Conservation (phyloP, 1,139 yeast species). For the Lodderomyces beijingensis region DNA sequence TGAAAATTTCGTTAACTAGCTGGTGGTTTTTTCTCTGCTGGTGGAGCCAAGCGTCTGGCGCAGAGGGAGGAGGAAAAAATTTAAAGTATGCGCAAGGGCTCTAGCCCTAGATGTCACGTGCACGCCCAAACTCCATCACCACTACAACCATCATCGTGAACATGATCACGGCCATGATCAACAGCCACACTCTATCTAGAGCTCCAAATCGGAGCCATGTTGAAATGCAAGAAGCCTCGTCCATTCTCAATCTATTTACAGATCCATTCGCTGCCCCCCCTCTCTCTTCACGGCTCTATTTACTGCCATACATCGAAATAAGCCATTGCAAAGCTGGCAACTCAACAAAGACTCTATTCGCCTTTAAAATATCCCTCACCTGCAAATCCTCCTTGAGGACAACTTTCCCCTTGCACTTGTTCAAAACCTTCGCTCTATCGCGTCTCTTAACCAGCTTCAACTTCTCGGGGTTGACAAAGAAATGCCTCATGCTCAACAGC, state of each 20-base stretch:
- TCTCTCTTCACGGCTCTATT: constrained; percentile 2
- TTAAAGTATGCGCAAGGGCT: too few species aligned
- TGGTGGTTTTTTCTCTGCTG: constrained; percentile 10
- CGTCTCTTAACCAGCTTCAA: constrained; percentile 5
- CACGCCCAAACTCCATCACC: too few species aligned
- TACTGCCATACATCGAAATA: constrained; percentile 27
- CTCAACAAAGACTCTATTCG: constrained; percentile 74
- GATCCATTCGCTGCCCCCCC: too few species aligned
- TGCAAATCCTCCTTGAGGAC: constrained; percentile 74
- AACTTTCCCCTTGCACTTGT: constrained; percentile 54
- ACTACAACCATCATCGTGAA: too few species aligned
- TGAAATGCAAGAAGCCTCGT: too few species aligned
- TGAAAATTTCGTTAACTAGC: neutral
- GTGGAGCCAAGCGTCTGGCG: too few species aligned
- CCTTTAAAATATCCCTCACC: constrained; percentile 80
- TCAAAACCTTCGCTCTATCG: constrained; percentile 30
- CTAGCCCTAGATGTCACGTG: too few species aligned
- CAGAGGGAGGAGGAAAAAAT: too few species aligned
- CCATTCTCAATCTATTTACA: too few species aligned
- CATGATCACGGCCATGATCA: too few species aligned
- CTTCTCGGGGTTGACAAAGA: constrained; percentile 6
- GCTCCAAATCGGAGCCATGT: too few species aligned
- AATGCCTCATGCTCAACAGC: constrained; percentile 17
- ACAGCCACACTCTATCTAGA: too few species aligned
- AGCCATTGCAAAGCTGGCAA: constrained; percentile 65